A percentile compares a stretch with the other conserved stretches of the same genome.
Conservation (phyloP, 2,329 filamentous ascomycete genomes). For the Elsinoe necatrix region DNA sequence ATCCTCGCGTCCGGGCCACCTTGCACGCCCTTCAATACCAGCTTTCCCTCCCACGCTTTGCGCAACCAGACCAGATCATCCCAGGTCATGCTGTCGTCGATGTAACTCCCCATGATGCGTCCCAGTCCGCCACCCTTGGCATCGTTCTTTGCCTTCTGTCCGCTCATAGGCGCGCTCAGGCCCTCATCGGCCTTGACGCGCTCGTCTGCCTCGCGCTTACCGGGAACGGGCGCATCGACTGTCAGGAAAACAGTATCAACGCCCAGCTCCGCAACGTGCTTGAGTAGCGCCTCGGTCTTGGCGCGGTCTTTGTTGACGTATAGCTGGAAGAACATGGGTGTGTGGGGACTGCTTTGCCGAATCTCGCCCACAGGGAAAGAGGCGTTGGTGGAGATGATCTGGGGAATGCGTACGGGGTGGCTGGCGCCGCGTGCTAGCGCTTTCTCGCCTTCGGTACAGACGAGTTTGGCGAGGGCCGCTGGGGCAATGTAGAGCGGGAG, state of each 20-base stretch:
- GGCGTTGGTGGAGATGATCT: conserved; percentile 28
- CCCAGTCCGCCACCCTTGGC: conserved; percentile 48
- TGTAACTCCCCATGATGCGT: conserved; percentile 48
- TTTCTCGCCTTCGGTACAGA: conserved; percentile 33
- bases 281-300: conserved; percentile 45
- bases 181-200: conserved; percentile 40
- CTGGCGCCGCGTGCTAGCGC: conserved; percentile 28
- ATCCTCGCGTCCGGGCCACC: conserved; percentile 35
- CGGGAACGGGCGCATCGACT: conserved; percentile 49
- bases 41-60: conserved; percentile 33
- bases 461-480: conserved; percentile 31
- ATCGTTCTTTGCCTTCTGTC: conserved; percentile 44
- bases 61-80: conserved; percentile 40
- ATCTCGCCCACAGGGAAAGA: conserved; percentile 29
- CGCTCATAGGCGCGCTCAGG: conserved; percentile 43
- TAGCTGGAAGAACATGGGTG: conserved; percentile 50
- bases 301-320: conserved; percentile 51
- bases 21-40: conserved; percentile 38
- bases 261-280: conserved; percentile 36
- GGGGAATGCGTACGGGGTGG: conserved; percentile 22
- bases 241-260: conserved; percentile 51
- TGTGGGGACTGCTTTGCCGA: conserved; percentile 21
- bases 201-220: conserved; percentile 46
- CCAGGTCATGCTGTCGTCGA: conserved; percentile 49
- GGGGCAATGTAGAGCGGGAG: conserved; percentile 33